phyloP scores from a whole-genome alignment of 208 protist genomes.

The Wallacemonas rigidus region DNA sequence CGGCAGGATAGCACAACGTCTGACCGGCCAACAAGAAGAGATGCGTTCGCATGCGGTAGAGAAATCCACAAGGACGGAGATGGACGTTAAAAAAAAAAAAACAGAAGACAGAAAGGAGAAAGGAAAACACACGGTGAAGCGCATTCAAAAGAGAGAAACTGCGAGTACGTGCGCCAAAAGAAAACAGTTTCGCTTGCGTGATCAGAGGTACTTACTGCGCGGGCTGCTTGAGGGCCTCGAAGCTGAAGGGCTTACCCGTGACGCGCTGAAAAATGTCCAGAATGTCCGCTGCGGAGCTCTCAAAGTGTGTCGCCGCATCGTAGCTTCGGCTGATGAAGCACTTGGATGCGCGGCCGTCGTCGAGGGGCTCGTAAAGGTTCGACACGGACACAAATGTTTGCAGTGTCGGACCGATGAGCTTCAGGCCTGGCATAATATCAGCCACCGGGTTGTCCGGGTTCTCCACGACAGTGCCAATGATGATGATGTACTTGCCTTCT shows the following conservation, averaged over 20 bases:
- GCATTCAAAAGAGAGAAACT: not conserved
- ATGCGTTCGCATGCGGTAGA: too few species aligned
- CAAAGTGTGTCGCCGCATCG: constrained; percentile 99
- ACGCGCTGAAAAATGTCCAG: constrained; percentile 96
- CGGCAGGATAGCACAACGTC: too few species aligned
- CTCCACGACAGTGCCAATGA: constrained; percentile 98
- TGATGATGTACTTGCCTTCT: constrained; percentile 97
- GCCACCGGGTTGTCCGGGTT: constrained; percentile 90
- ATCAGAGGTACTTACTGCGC: not conserved
- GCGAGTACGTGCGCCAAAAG: constrained; percentile 7
- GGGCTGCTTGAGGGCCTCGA: constrained; percentile 67
- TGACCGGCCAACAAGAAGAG: too few species aligned
- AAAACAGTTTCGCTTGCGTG: not conserved
- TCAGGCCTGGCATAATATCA: constrained; percentile 94
- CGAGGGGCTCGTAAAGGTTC: constrained; percentile 90
- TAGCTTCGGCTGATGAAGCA: constrained; percentile 97
- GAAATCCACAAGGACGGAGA: too few species aligned
- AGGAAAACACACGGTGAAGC: not conserved
- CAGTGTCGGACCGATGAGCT: constrained; percentile 92
- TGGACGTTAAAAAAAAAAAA: constrained; percentile 20
- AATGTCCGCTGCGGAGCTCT: constrained; percentile 97
- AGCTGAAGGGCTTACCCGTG: constrained; percentile 93
- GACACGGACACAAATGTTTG: constrained; percentile 91
- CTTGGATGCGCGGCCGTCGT: constrained; percentile 89
- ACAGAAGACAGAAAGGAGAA: constrained; percentile 13